These are phyloP conservation scores for Botrytis pseudocinerea DNA, from an alignment of 2,329 filamentous ascomycete genomes.

Conservation along the genomic window DNA sequence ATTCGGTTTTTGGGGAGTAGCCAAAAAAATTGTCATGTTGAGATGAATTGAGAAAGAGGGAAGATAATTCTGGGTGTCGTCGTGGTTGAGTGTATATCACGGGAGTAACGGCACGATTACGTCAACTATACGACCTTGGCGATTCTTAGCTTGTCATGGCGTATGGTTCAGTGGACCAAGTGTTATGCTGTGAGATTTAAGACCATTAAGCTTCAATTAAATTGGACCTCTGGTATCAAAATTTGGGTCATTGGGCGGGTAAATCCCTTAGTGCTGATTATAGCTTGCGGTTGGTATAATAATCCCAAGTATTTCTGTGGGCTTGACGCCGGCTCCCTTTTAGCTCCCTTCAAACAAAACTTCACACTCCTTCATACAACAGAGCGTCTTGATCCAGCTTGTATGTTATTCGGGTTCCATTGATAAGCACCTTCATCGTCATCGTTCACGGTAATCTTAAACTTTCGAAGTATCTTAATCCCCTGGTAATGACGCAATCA, in stretches of 20 bases:
- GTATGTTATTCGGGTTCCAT: background rate
- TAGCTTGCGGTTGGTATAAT: background rate
- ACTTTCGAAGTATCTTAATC: background rate
- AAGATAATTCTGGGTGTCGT: background rate
- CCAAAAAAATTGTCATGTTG: background rate
- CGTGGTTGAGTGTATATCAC: background rate
- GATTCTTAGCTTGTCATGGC: background rate
- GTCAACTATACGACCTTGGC: background rate
- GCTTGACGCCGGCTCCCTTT: background rate
- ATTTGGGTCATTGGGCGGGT: background rate
- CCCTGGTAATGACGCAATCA: background rate
- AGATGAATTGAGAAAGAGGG: background rate
- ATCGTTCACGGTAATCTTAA: background rate
- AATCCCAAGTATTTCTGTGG: background rate
- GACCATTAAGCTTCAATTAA: background rate
- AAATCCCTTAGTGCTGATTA: background rate
- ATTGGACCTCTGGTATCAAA: background rate
- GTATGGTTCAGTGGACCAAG: background rate
- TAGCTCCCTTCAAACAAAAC: background rate
- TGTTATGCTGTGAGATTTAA: background rate
- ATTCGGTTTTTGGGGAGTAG: background rate
- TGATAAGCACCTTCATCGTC: background rate
- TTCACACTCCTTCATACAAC: background rate
- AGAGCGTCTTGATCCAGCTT: background rate
- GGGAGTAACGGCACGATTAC: constrained; percentile 1